Evolutionary conservation across 495 filamentous ascomycete genomes (phyloP).

Genomic region (Penicillium ucsense): DNA sequence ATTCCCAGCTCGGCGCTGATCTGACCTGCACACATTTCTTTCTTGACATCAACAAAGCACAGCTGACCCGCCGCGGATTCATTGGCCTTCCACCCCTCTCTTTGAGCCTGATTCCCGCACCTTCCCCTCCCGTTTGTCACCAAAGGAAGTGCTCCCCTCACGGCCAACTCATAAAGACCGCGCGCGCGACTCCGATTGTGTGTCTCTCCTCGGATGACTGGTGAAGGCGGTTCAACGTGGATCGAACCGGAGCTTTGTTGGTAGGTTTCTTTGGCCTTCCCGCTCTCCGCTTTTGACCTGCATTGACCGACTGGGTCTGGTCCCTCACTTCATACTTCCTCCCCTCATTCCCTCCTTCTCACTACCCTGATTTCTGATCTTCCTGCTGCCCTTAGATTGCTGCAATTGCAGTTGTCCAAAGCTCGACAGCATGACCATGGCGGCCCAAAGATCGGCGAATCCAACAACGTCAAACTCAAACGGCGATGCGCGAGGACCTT

Average conservation of each 20-base stretch:
- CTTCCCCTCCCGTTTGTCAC: conserved; percentile 14
- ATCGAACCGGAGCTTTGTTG: conserved; percentile 24
- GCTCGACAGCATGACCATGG: conserved; percentile 22
- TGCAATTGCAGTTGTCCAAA: conserved; percentile 14
- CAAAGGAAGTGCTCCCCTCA: neutral
- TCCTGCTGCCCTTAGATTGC: conserved; percentile 2
- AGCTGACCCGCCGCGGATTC: conserved; percentile 16
- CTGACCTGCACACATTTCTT: conserved; percentile 1
- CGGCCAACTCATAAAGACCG: conserved; percentile 6
- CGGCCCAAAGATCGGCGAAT: conserved; percentile 20
- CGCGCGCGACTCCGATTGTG: neutral
- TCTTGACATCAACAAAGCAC: conserved; percentile 7
- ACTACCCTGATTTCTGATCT: neutral
- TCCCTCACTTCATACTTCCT: neutral
- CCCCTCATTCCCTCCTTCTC: conserved; percentile 3
- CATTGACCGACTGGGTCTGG: conserved; percentile 10
- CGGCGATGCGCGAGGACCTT: conserved; percentile 22
- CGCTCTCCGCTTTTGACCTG: conserved; percentile 19
- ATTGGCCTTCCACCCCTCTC: conserved; percentile 19
- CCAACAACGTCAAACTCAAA: conserved; percentile 29
- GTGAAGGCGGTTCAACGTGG: conserved; percentile 12
- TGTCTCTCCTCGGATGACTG: conserved; percentile 7
- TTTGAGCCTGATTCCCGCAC: conserved; percentile 13
- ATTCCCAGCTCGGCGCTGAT: too few species aligned
- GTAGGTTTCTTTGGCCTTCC: conserved; percentile 23